These are phyloP conservation scores for Panicum miliaceum DNA, from an alignment of 176 grass and related monocot genomes.

Conservation along the genomic window DNA sequence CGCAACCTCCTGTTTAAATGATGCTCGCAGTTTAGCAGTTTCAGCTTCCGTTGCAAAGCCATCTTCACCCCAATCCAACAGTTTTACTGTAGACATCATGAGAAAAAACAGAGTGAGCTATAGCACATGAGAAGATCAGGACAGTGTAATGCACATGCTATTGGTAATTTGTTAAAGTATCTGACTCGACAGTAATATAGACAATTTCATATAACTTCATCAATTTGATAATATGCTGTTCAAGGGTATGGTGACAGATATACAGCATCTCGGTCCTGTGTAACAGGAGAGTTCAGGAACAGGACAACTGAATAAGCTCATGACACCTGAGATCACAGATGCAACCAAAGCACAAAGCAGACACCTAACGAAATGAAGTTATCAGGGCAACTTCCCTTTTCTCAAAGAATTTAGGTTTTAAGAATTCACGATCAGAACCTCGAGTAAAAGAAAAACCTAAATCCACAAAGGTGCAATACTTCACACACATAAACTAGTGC, in stretches of 20 bases:
- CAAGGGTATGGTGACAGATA: background rate
- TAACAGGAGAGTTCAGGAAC: background rate
- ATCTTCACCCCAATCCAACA: constrained; percentile 83
- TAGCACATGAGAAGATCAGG: background rate
- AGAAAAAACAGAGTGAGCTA: constrained; percentile 1
- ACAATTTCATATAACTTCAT: background rate
- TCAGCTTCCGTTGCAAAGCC: constrained; percentile 57
- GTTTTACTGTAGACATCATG: constrained; percentile 55
- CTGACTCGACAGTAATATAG: background rate
- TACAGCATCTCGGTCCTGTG: background rate
- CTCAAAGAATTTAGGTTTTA: background rate
- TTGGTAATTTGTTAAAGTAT: background rate
- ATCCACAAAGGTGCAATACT: background rate
- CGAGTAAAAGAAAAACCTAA: background rate
- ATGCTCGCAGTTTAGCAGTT: constrained; percentile 51
- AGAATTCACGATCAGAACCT: background rate
- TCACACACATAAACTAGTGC: background rate
- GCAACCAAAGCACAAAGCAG: background rate
- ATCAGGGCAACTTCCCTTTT: background rate
- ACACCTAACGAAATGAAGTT: background rate
- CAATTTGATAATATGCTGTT: background rate
- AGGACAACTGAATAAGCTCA: background rate
- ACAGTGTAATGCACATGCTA: background rate
- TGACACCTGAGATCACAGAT: background rate
- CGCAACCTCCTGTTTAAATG: constrained; percentile 70